Conservation (phyloP, 768 basidiomycete genomes). For the Lactarius sp. region DNA sequence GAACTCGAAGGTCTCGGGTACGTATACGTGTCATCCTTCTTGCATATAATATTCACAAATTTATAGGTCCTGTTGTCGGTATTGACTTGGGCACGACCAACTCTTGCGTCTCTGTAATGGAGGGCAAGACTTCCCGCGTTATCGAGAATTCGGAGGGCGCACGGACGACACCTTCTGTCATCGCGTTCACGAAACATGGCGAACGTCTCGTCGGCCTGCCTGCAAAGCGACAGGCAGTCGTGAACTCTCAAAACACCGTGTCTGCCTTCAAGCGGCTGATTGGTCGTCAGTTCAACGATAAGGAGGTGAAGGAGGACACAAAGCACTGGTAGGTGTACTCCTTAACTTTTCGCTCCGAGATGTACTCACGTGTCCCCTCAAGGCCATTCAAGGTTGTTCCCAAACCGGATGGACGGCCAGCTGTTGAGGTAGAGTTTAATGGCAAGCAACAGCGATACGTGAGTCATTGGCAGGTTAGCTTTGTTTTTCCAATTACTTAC, state of each 20-base stretch:
- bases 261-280: constrained; percentile 93
- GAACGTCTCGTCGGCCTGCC: constrained; percentile 95
- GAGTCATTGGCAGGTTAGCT: constrained; percentile 32
- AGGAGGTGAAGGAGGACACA: constrained; percentile 90
- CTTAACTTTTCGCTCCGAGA: background rate
- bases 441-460: constrained; percentile 80
- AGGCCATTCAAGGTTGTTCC: constrained; percentile 81
- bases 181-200: constrained; percentile 97
- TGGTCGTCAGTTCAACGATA: constrained; percentile 88
- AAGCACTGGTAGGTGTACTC: constrained; percentile 60
- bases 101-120: constrained; percentile 92
- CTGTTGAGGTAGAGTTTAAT: constrained; percentile 79
- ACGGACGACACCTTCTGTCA: constrained; percentile 96
- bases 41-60: constrained; percentile 2
- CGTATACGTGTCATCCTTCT: constrained; percentile 27
- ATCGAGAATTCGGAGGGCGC: constrained; percentile 98
- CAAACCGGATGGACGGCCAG: constrained; percentile 69
- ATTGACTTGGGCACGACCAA: constrained; percentile 96
- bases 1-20: constrained; percentile 92
- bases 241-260: constrained; percentile 91
- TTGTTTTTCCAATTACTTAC: background rate
- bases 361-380: background rate
- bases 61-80: constrained; percentile 80
- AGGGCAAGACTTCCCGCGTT: constrained; percentile 90
- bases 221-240: constrained; percentile 95